Base-by-base conservation (phyloP, 306 rosid genomes). In the Vicia villosa region DNA sequence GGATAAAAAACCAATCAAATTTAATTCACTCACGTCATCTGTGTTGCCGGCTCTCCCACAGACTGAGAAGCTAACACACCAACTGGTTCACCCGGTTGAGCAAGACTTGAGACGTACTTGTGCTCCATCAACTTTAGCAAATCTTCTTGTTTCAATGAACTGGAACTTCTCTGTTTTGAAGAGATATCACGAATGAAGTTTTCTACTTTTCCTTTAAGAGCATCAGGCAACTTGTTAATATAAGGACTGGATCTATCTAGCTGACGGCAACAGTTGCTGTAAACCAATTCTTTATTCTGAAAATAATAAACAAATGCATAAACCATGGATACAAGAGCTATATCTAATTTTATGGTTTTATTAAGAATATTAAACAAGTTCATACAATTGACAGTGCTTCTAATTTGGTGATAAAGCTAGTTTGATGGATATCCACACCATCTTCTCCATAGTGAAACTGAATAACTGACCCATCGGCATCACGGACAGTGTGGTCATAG, bases 61-160 rank as follows among this genome's bases (percentile, higher is more conserved):
- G 98, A 94, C 80, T 88, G 98, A 42, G 88, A 91, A 74, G 97
- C 98, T 68, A 94, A 91, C 54, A 91, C 94, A 66, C 98, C 98
- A 78, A 94, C 98, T 13, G 98, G 88, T 73, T 94, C 98, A 58
- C 98, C 98, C 21, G 97, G 97, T 62, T 88, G 96, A 36, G 96
- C 97, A 75, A 94, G 97, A 84, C 96, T 78, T 55, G 82, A 76
- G 26, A 94, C 76, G 67, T 87, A 94, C 77, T 94, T 94, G 81
- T 94, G 94, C 79, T 90, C 96, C 87, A 94, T 81, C 79, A 94
- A 85, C 84, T 84, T 84, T 79, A 90, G 65, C 78, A 87, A 83
- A 41, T 87, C 88, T 10, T 55, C 46, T 60, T 58, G 79, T 66
- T 57, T 75, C 57, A 83, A 55, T 34, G 75, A 37, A 60, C 67